Conservation (phyloP, 805 yeast species). For the Starmerella sirachaensis region DNA sequence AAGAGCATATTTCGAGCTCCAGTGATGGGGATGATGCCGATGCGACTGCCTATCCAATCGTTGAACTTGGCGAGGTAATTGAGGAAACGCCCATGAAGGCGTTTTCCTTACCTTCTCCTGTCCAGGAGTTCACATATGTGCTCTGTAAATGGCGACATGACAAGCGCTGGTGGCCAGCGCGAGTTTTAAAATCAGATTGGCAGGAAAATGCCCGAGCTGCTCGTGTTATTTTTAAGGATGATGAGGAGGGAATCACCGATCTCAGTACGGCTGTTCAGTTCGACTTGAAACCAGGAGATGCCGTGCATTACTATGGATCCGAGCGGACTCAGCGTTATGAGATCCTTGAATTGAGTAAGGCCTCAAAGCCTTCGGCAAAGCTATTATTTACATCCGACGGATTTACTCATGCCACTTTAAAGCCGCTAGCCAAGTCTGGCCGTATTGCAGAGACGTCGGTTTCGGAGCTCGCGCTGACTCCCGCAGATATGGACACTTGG, state of each 20-base stretch:
- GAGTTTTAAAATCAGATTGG: constrained; percentile 1
- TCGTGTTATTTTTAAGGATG: constrained; percentile 11
- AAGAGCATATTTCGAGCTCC: constrained; percentile 10
- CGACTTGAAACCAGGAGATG: constrained; percentile 10
- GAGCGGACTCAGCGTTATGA: background rate
- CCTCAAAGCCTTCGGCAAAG: background rate
- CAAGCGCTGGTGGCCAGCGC: constrained; percentile 17
- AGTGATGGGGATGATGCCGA: constrained; percentile 4
- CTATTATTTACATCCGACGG: background rate
- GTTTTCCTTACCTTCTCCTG: constrained; percentile 4
- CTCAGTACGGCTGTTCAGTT: constrained; percentile 4
- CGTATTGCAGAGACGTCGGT: background rate
- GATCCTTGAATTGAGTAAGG: constrained; percentile 1
- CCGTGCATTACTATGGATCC: constrained; percentile 5
- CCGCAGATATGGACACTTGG: background rate
- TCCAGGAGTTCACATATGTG: constrained; percentile 5
- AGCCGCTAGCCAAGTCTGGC: background rate
- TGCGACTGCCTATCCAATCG: background rate
- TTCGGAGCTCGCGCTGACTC: background rate
- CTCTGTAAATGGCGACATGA: constrained; percentile 7
- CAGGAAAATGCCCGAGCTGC: background rate
- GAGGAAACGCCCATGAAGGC: constrained; percentile 17
- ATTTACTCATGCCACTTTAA: background rate
- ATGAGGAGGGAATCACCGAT: constrained; percentile 8
- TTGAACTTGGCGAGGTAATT: constrained; percentile 7